These are phyloP conservation scores for Camelina hispida DNA, from an alignment of 345 rosid genomes.

Conservation along the genomic window DNA sequence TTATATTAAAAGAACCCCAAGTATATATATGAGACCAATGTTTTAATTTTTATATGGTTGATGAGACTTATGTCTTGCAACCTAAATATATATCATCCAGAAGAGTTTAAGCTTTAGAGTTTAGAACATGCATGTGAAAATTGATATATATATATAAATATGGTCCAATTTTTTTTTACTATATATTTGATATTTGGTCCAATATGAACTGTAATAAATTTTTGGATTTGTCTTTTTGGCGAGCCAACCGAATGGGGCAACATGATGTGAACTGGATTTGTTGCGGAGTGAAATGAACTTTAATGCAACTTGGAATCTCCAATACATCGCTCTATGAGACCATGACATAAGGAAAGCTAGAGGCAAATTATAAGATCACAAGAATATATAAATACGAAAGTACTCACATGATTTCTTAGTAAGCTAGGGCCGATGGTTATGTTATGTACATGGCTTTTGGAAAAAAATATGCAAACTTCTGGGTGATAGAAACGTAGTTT, in stretches of 20 bases:
- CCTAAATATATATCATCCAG: background rate
- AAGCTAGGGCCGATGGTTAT: background rate
- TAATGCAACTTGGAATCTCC: conserved; percentile 30
- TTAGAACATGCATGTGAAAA: background rate
- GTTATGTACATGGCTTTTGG: background rate
- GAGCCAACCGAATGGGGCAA: conserved; percentile 7
- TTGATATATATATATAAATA: background rate
- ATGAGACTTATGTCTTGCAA: conserved; percentile 1
- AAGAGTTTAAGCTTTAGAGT: background rate
- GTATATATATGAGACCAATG: background rate
- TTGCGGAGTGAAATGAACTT: conserved; percentile 24
- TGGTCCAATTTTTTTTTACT: too few relatives aligned
- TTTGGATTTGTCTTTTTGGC: conserved; percentile 14
- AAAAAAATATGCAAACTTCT: background rate
- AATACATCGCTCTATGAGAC: background rate
- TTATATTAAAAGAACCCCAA: background rate
- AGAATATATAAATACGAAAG: background rate
- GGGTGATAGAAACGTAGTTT: background rate
- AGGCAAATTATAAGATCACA: background rate
- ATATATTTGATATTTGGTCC: too few relatives aligned
- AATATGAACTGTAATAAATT: too few relatives aligned
- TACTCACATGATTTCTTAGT: background rate
- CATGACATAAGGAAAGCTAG: background rate
- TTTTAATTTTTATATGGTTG: background rate
- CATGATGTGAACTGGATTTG: conserved; percentile 21